Evolutionary conservation across 495 filamentous ascomycete species (phyloP).

Genomic region (Annulohypoxylon stygium): DNA sequence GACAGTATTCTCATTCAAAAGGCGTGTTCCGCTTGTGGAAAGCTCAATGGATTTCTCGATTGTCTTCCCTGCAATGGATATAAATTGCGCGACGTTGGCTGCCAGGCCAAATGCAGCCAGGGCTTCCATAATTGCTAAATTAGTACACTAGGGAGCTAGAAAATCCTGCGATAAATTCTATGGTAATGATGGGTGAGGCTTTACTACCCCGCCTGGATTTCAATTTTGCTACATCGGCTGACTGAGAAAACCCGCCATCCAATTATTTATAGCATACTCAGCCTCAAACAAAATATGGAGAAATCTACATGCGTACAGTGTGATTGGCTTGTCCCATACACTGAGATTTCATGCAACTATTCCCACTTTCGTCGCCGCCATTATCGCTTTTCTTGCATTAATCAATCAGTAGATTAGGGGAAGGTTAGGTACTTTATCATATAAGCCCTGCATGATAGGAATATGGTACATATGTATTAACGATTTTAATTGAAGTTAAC

Average conservation of each 20-base stretch:
- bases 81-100: neutral
- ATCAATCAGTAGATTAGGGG: too few species aligned
- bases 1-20: neutral
- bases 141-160: neutral
- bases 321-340: too few species aligned
- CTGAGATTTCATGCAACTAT: too few species aligned
- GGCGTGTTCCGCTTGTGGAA: neutral
- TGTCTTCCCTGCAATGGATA: neutral
- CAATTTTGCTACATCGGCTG: neutral
- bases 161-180: neutral
- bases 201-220: neutral
- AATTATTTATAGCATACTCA: too few species aligned
- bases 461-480: too few species aligned
- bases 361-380: too few species aligned
- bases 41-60: neutral
- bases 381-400: too few species aligned
- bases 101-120: neutral
- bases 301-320: too few species aligned
- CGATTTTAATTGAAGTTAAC: too few species aligned
- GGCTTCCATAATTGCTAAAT: neutral
- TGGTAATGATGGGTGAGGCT: neutral
- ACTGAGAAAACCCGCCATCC: neutral
- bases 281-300: too few species aligned
- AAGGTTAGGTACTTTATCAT: too few species aligned
- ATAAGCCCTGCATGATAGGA: too few species aligned